These are phyloP conservation scores for Bertia moriformis DNA, from an alignment of 2,329 filamentous ascomycete genomes.

Conservation along the genomic window DNA sequence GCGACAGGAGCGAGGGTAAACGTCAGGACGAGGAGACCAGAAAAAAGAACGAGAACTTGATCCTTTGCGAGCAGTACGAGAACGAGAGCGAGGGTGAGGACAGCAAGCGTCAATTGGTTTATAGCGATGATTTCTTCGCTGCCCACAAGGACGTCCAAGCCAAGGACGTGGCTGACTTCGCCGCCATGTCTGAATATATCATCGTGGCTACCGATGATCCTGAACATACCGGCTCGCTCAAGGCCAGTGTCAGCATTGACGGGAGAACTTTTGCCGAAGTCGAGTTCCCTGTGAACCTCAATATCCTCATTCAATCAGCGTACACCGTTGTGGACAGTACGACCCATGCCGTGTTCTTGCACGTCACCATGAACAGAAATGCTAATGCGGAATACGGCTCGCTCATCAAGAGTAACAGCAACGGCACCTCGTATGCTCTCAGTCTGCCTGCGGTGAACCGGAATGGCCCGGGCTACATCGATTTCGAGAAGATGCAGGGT, in stretches of 20 bases:
- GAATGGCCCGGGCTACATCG: constrained; percentile 63
- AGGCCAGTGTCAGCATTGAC: constrained; percentile 72
- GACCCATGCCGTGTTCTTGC: constrained; percentile 84
- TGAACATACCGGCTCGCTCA: constrained; percentile 47
- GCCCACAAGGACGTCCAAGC: constrained; percentile 47
- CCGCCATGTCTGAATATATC: constrained; percentile 93
- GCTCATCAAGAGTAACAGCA: constrained; percentile 96
- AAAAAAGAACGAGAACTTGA: constrained; percentile 34
- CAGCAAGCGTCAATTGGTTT: constrained; percentile 39
- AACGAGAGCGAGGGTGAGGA: constrained; percentile 49
- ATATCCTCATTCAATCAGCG: constrained; percentile 61
- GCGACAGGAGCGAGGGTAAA: too few species aligned
- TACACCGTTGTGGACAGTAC: constrained; percentile 94
- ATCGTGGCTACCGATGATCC: constrained; percentile 67
- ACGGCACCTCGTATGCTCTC: constrained; percentile 86
- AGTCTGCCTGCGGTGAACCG: constrained; percentile 72
- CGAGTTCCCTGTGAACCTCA: constrained; percentile 73
- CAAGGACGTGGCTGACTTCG: constrained; percentile 67
- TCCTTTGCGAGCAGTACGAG: constrained; percentile 48
- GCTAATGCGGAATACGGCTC: constrained; percentile 57
- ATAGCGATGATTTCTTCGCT: constrained; percentile 65
- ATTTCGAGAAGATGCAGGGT: constrained; percentile 90
- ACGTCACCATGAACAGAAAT: constrained; percentile 64
- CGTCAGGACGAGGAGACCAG: too few species aligned
- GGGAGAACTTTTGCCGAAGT: constrained; percentile 70